phyloP scores from a whole-genome alignment of 148 eudicot species.

The Persicaria maculosa region DNA sequence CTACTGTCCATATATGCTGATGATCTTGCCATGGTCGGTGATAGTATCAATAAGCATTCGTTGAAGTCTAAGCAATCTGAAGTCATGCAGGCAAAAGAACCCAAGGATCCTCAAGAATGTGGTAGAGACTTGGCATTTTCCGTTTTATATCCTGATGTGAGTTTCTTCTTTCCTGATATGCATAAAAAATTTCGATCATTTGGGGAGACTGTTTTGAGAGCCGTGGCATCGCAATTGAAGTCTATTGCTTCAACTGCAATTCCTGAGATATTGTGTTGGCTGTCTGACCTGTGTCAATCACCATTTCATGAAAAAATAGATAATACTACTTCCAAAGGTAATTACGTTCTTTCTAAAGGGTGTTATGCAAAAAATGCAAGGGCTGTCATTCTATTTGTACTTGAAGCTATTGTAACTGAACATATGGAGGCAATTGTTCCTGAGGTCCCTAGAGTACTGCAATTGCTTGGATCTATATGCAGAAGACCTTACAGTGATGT shows the following conservation, averaged over 20 bases:
- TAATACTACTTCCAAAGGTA: conserved; percentile 17
- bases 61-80: conserved; percentile 2
- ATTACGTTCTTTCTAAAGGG: conserved; percentile 41
- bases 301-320: conserved; percentile 41
- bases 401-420: conserved; percentile 68
- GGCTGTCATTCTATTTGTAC: conserved; percentile 54
- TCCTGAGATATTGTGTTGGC: conserved; percentile 76
- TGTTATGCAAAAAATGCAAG: conserved; percentile 65
- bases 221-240: conserved; percentile 65
- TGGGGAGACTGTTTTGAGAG: conserved; percentile 64
- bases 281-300: conserved; percentile 63
- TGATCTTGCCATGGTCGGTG: conserved; percentile 40
- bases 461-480: conserved; percentile 57
- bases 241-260: conserved; percentile 45
- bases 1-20: conserved; percentile 62
- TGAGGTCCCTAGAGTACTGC: conserved; percentile 63
- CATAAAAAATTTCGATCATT: conserved; percentile 46
- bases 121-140: conserved; percentile 31
- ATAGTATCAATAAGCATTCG: neutral
- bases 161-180: conserved; percentile 59
- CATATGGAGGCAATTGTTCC: conserved; percentile 81
- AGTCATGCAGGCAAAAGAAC: neutral
- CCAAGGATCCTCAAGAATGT: neutral
- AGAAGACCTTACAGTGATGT: conserved; percentile 59
- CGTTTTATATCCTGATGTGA: conserved; percentile 49